phyloP scores from a whole-genome alignment of 306 rosid species.

The Betula pendula region DNA sequence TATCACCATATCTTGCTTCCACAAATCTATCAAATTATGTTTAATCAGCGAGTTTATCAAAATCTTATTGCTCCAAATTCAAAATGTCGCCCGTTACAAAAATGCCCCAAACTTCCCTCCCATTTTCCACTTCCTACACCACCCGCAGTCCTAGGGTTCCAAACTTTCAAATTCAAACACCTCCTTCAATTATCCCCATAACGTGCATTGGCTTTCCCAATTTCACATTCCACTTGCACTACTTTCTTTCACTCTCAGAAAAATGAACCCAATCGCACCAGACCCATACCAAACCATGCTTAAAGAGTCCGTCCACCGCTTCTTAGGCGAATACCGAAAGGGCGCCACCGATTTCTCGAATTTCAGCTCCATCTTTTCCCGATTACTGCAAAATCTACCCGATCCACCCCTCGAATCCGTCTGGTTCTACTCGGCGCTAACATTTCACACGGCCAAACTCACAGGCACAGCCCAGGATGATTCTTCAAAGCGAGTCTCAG shows the following conservation, averaged over 20 bases:
- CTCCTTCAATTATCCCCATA: background rate
- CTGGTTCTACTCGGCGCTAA: conserved; percentile 72
- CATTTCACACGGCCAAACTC: conserved; percentile 37
- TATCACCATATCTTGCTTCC: no score
- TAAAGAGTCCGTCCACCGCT: conserved; percentile 55
- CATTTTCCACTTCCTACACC: conserved; percentile 4
- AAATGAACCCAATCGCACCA: conserved; percentile 21
- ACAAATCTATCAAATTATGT: no score
- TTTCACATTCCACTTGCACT: background rate
- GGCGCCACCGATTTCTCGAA: conserved; percentile 55
- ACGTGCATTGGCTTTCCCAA: background rate
- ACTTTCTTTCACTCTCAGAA: background rate
- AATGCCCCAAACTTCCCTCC: conserved; percentile 42
- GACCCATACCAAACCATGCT: conserved; percentile 46
- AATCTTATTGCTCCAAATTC: conserved; percentile 18
- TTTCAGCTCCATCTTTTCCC: conserved; percentile 57
- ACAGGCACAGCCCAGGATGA: background rate
- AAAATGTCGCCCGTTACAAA: conserved; percentile 31
- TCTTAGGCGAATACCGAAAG: conserved; percentile 47
- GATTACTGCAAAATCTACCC: conserved; percentile 34
- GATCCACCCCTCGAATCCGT: conserved; percentile 54
- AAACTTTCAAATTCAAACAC: background rate
- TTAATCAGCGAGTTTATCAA: no score
- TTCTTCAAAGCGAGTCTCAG: conserved; percentile 21
- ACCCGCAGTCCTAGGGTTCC: conserved; percentile 41